phyloP scores from a whole-genome alignment of 352 stramenopile species.

The Pythium aquatile region DNA sequence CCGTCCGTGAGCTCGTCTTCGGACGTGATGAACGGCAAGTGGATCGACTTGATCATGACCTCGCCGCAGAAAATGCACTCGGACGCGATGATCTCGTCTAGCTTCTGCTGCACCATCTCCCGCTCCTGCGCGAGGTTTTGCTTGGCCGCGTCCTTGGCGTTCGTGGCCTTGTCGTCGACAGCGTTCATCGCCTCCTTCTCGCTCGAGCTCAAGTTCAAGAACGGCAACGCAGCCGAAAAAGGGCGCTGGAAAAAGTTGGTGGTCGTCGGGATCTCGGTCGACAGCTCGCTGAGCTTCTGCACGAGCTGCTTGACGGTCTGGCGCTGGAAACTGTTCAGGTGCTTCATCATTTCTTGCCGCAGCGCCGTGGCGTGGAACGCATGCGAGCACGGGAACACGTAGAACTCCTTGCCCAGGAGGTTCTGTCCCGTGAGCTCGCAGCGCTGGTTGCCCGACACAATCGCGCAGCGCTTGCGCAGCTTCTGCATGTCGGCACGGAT shows the following conservation, averaged over 20 bases:
- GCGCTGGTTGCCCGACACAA: constrained; percentile 86
- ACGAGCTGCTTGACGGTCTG: constrained; percentile 90
- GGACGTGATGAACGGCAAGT: constrained; percentile 88
- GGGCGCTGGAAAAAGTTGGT: constrained; percentile 80
- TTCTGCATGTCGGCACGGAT: constrained; percentile 90
- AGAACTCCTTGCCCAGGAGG: constrained; percentile 91
- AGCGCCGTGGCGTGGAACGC: constrained; percentile 92
- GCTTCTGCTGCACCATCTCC: constrained; percentile 91
- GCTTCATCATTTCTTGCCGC: constrained; percentile 87
- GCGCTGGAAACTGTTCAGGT: constrained; percentile 86
- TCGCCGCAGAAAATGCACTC: constrained; percentile 95
- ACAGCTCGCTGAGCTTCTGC: constrained; percentile 85
- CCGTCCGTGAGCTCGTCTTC: constrained; percentile 83
- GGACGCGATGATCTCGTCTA: constrained; percentile 93
- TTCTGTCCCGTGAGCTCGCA: constrained; percentile 90
- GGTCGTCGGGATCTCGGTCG: constrained; percentile 63
- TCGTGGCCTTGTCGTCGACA: constrained; percentile 41
- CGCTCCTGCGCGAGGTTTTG: constrained; percentile 80
- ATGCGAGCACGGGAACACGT: constrained; percentile 94
- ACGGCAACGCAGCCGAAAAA: constrained; percentile 49
- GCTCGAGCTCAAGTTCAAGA: constrained; percentile 64
- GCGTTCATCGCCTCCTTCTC: constrained; percentile 72
- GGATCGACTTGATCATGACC: constrained; percentile 95
- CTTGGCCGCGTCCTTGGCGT: constrained; percentile 58
- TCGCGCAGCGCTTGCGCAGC: constrained; percentile 80